Base-by-base conservation (phyloP, 805 yeast genomes). In the Yueomyces sp. region DNA sequence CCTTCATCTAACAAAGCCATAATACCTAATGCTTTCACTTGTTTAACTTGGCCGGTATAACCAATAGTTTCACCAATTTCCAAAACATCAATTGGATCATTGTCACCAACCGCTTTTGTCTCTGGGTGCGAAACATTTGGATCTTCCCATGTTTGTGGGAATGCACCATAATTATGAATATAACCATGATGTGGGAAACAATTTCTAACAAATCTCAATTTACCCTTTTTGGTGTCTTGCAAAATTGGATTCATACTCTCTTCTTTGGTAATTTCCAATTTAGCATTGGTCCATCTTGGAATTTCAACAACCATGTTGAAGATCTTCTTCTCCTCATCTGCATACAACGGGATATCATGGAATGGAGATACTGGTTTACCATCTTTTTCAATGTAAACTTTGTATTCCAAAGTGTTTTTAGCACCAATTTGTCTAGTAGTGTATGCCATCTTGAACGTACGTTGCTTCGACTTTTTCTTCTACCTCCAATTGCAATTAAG, bases 151-250 rank as follows among this genome's bases (percentile, higher is more conserved):
- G 87, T 81, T 66, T 90, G 96, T 52, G 97, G 97, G 77, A 90
- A 83, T 41, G 96, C 96, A 65, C 97, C 98, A 65, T 90, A 90
- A 73, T 92, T 92, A 73, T 87, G 95, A 55, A 90, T 90, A 74
- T 92, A 90, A 56, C 98, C 98, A 66, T 92, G 94, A 73, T 85
- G 95, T 43, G 98, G 98, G 85, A 90, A 90, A 66, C 94, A 79
- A 77, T 92, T 92, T 72, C 95, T 81, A 47, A 92, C 97, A 56
- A 81, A 92, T 71, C 97, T 80, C 60, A 87, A 77, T 67, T 86
- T 82, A 54, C 96, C 97, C 75, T 92, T 90, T 74, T 92, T 92
- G 62, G 94, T 85, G 69, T 92, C 98, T 73, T 92, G 98, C 49
- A 85, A 72, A 56, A 92, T 92, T 58, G 98, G 98, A 74, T 92